Base-by-base conservation (phyloP, 352 stramenopile genomes). In the Globisporangium alternatum region DNA sequence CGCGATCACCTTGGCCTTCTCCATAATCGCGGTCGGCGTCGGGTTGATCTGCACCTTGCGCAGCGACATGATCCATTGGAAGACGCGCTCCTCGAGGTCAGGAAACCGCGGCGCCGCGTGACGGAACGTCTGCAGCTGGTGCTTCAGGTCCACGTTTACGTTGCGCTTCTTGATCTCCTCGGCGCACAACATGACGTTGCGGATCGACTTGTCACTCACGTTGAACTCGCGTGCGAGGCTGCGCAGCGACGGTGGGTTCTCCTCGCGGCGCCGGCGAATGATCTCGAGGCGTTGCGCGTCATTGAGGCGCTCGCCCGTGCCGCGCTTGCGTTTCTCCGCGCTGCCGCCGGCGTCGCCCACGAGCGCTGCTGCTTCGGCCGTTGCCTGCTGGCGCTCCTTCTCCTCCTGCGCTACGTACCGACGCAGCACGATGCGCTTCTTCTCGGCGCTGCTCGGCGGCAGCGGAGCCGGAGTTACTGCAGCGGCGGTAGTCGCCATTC, bases 281-380 rank as follows among this genome's bases (percentile, higher is more conserved):
- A 68, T 68, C 39, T 68, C 63, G 13, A 68, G 63, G 5, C 63
- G 63, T 31, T 68, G 63, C 28, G 45, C 55, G 49, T 68, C 63
- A 35, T 68, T 68, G 39, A 68, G 39, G 5, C 63, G 63, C 21
- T 63, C 56, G 12, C 63, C 55, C 1, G 55, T 57, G 56, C 63
- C 63, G 30, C 56, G 63, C 21, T 64, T 64, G 47, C 63, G 63
- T 15, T 64, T 68, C n/a, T 47, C 52, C 5, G 43, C 43, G 43
- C 56, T 62, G 15, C 43, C 37, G 2, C 2, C 6, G 17, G 17
- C 31, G 1, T 31, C 41, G 2, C 10, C 30, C 35, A 31, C 49
- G 12, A 15, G 39, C 12, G 37, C 37, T 48, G 60, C n/a, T 48
- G 37, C 51, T 21, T 35, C 30, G 5, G 43, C 52, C 5, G 19